These are phyloP conservation scores for Ocimum tenuiflorum DNA, from an alignment of 257 asterid genomes.

Conservation along the genomic window DNA sequence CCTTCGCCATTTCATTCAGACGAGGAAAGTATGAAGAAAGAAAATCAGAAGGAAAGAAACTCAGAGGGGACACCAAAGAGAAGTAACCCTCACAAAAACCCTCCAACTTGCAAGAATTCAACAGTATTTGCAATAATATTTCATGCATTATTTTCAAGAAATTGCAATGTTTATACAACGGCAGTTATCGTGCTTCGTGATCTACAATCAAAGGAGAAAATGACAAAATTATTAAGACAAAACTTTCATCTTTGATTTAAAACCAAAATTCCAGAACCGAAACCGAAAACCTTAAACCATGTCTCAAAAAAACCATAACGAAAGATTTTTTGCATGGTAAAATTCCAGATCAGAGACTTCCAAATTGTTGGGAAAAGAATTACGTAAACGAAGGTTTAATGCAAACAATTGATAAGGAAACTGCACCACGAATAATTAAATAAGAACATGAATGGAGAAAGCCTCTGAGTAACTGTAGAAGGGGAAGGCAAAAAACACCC, in stretches of 20 bases:
- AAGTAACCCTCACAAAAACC: slow-evolving; percentile 19
- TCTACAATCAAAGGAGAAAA: slow-evolving; percentile 17
- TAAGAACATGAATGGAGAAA: neutral
- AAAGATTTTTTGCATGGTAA: slow-evolving; percentile 18
- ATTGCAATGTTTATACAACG: neutral
- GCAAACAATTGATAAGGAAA: neutral
- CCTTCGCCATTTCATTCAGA: neutral
- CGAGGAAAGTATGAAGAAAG: neutral
- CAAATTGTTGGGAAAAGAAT: neutral
- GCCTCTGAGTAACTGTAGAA: neutral
- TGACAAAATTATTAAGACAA: neutral
- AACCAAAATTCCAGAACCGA: slow-evolving; percentile 13
- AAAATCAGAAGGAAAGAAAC: too few species aligned
- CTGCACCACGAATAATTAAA: neutral
- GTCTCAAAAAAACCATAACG: neutral
- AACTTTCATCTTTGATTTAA: slow-evolving; percentile 21
- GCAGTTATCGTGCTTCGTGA: slow-evolving; percentile 9
- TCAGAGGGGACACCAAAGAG: neutral
- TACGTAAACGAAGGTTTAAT: slow-evolving; percentile 9
- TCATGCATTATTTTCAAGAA: slow-evolving; percentile 15
- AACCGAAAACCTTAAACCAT: neutral
- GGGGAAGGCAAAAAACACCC: neutral
- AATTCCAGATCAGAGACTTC: slow-evolving; percentile 38
- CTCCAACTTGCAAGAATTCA: slow-evolving; percentile 22
- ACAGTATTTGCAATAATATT: slow-evolving; percentile 14